A percentile compares a stretch with the other conserved stretches of the same genome.
Conservation (phyloP, 345 rosid genomes). For the Clarkia xantiana region DNA sequence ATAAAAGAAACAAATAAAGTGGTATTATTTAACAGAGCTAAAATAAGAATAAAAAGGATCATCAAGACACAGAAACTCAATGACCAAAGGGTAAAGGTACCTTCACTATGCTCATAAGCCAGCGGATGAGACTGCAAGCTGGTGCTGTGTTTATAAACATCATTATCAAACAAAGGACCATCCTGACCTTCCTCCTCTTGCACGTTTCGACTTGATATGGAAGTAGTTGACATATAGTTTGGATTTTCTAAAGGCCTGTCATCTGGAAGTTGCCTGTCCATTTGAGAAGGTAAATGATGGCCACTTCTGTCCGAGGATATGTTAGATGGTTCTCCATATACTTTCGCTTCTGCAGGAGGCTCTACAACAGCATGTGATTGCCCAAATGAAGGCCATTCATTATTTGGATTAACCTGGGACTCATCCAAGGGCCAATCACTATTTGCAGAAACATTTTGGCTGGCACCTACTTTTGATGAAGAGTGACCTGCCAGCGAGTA, state of each 20-base stretch:
- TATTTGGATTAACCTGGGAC: constrained; percentile 26
- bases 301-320: constrained; percentile 34
- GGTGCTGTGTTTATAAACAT: constrained; percentile 25
- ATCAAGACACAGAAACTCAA: constrained; percentile 1
- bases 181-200: constrained; percentile 47
- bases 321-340: constrained; percentile 33
- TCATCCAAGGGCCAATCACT: constrained; percentile 40
- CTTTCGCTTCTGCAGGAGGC: constrained; percentile 36
- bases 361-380: constrained; percentile 24
- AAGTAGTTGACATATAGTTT: constrained; percentile 33
- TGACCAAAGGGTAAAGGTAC: constrained; percentile 17
- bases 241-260: constrained; percentile 32
- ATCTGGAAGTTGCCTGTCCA: constrained; percentile 42
- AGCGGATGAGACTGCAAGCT: constrained; percentile 45
- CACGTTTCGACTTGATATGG: constrained; percentile 39
- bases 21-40: too few relatives aligned
- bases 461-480: constrained; percentile 22
- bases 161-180: constrained; percentile 40
- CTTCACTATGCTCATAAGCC: constrained; percentile 46
- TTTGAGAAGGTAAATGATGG: constrained; percentile 35
- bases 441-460: constrained; percentile 30
- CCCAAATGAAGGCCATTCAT: constrained; percentile 36
- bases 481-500: constrained; percentile 17
- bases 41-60: neutral
- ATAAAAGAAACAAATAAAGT: too few relatives aligned